Base-by-base conservation (phyloP, 805 yeast species). In the Candida manassasensis region DNA sequence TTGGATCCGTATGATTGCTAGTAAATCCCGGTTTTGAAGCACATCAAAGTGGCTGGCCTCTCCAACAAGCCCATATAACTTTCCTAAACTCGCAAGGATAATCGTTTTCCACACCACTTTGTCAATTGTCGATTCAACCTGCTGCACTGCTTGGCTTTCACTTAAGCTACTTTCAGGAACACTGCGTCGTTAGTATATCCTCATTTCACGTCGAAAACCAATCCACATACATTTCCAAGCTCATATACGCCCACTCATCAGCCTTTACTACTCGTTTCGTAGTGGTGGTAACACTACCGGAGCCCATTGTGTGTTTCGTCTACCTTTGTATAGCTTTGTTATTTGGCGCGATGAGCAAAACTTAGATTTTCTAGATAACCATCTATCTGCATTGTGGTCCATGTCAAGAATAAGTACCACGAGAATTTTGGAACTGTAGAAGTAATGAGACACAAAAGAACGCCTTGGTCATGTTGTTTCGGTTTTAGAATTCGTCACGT, bases 31-130 rank as follows among this genome's bases (percentile, higher is more conserved):
- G 9, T 39, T 34, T 12, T 46, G 42, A 12, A 60, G 42, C 3
- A 63, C 34, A 31, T 59, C 65, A 40, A 48, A 58, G 34, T 49
- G 59, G 6, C 54, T 22, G 0, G 67, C 48, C 37, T 59, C 60
- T 3, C 69, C 69, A 12, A 56, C 42, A 9, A 63, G 34, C 1
- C 69, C 69, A 35, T 63, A 52, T 19, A 59, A 39, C 26, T 52
- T 54, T 4, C 42, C 41, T n/a, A 63, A 37, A 19, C 56, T 47
- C 4, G 45, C 41, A 4, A 39, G 21, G 3, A 63, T 39, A 2
- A 61, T 40, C 6, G 58, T 32, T 27, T 53, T 53, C 67, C 67
- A 61, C n/a, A 63, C 52, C 11, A 61, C 43, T 13, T 43, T 25
- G 32, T 61, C 69, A 3, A 63, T 38, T 3, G 43, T 42, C 6